These are phyloP conservation scores for Trichoderma afroharzianum DNA, from an alignment of 2,329 filamentous ascomycete species.

Conservation along the genomic window DNA sequence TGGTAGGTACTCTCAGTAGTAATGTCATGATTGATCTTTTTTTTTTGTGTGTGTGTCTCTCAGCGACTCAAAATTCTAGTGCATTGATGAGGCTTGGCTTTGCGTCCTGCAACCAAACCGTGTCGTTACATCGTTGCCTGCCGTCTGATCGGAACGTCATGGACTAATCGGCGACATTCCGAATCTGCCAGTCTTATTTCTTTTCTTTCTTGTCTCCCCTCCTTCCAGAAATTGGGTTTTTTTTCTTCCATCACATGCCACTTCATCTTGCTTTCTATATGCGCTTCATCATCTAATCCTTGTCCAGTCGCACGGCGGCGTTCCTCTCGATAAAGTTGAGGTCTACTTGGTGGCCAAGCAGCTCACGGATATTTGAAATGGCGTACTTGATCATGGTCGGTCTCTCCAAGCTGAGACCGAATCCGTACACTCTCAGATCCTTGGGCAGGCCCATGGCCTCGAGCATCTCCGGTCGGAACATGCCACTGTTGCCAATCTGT, in stretches of 20 bases:
- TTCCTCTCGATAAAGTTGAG: slow-evolving; percentile 88
- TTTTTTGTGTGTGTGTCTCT: not conserved
- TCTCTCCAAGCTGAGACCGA: slow-evolving; percentile 85
- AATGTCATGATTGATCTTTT: not conserved
- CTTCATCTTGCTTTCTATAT: not conserved
- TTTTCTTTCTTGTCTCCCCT: not conserved
- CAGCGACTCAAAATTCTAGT: not conserved
- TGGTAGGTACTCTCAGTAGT: not conserved
- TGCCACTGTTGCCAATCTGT: slow-evolving; percentile 88
- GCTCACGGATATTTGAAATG: slow-evolving; percentile 85
- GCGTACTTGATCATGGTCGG: slow-evolving; percentile 97
- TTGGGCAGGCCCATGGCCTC: slow-evolving; percentile 90
- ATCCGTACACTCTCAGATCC: slow-evolving; percentile 91
- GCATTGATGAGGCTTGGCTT: not conserved
- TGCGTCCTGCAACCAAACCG: not conserved
- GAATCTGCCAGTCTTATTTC: not conserved
- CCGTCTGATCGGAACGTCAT: not conserved
- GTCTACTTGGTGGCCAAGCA: slow-evolving; percentile 94
- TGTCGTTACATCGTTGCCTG: not conserved
- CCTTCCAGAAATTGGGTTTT: not conserved
- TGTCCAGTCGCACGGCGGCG: slow-evolving; percentile 84
- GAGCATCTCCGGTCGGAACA: slow-evolving; percentile 98
- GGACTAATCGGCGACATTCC: not conserved
- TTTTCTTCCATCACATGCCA: not conserved
- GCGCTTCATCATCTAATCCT: slow-evolving; percentile 52